These are phyloP conservation scores for bread wheat (Triticum aestivum) DNA, from an alignment of 176 grass and related monocot genomes.

Conservation along the genomic window IWGSC_CS_RefSeq_v2.1 NC_057799.1:105313356-105313855, in stretches of 20 bases:
- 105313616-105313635: neutral
- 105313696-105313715: neutral
- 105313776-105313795: neutral
- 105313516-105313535: neutral
- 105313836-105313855: neutral
- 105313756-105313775: neutral
- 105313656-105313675: neutral
- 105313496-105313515: neutral
- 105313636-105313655: neutral
- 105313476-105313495: neutral
- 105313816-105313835: neutral
- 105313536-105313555: neutral
- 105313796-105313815: neutral
- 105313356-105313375: too few relatives aligned
- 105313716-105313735: neutral
- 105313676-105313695: neutral
- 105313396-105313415: constrained; percentile 3
- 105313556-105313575: neutral
- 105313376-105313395: neutral
- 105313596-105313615: neutral
- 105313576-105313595: neutral
- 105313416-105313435: neutral
- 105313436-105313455: neutral
- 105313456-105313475: neutral
- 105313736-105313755: too few relatives aligned